These are phyloP conservation scores for Yarrowia hollandica DNA, from an alignment of 805 yeast species.

Conservation along the genomic window DNA sequence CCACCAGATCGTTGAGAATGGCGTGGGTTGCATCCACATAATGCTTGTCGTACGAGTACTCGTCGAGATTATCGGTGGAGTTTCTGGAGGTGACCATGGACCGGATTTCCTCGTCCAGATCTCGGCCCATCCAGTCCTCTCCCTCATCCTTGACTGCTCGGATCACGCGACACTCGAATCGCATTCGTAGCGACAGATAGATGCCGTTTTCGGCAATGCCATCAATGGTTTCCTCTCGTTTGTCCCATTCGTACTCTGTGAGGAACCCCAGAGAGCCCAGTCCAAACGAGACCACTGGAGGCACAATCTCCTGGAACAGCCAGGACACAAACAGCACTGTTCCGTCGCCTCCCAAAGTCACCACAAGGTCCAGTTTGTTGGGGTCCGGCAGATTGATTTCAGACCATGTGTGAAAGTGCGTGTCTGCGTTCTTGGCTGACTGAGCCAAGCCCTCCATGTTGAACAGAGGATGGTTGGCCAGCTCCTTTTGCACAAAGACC, in stretches of 20 bases:
- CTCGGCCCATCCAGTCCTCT: constrained; percentile 29
- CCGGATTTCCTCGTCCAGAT: constrained; percentile 37
- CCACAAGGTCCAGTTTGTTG: constrained; percentile 53
- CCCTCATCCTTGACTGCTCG: constrained; percentile 37
- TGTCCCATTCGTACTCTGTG: constrained; percentile 62
- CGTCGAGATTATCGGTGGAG: constrained; percentile 25
- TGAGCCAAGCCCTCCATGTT: constrained; percentile 47
- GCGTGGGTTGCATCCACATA: constrained; percentile 41
- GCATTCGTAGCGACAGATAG: constrained; percentile 50
- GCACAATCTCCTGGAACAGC: constrained; percentile 78
- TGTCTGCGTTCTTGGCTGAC: constrained; percentile 45
- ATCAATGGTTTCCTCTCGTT: constrained; percentile 43
- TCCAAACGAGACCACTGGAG: constrained; percentile 87
- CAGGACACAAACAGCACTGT: constrained; percentile 89
- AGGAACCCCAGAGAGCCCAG: constrained; percentile 91
- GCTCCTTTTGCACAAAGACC: constrained; percentile 31
- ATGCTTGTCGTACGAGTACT: constrained; percentile 36
- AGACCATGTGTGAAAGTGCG: constrained; percentile 1
- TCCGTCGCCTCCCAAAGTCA: constrained; percentile 94
- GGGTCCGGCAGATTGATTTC: constrained; percentile 47
- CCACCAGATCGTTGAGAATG: constrained; percentile 54
- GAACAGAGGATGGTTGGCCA: constrained; percentile 35
- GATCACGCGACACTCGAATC: constrained; percentile 54
- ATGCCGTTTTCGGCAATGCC: constrained; percentile 48
- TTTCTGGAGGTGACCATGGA: constrained; percentile 16